Conservation (phyloP, 768 basidiomycete species). For the Agaricus sinodeliciosus region DNA sequence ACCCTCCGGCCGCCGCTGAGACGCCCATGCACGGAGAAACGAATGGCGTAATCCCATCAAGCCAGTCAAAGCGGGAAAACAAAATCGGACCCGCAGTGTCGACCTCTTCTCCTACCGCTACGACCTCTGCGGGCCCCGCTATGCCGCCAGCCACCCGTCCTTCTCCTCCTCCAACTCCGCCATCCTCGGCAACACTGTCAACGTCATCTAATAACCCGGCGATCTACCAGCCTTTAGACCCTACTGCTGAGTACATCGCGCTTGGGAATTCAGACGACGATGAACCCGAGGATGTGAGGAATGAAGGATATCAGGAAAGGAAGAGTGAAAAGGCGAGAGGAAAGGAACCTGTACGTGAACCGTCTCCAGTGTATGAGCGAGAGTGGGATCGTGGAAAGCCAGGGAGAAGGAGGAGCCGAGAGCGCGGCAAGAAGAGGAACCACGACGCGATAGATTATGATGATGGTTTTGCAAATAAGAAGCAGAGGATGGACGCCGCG, state of each 20-base stretch:
- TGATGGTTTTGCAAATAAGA: slow-evolving; percentile 48
- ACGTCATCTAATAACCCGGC: not conserved
- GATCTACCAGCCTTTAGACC: not conserved
- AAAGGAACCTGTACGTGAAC: slow-evolving; percentile 8
- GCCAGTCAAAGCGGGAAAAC: not conserved
- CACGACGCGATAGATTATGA: slow-evolving; percentile 30
- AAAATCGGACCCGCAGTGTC: not conserved
- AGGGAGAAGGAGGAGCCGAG: slow-evolving; percentile 16
- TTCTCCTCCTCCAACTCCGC: not conserved
- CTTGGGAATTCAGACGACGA: slow-evolving; percentile 1
- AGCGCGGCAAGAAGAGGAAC: slow-evolving; percentile 14
- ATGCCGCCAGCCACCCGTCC: not conserved
- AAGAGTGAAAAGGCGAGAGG: slow-evolving; percentile 10
- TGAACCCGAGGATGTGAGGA: not conserved
- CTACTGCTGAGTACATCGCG: slow-evolving; percentile 3
- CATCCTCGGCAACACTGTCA: not conserved
- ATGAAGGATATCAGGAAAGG: not conserved
- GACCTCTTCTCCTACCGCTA: not conserved
- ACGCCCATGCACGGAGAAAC: not conserved
- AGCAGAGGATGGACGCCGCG: slow-evolving; percentile 43
- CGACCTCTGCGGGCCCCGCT: not conserved
- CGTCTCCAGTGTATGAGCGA: slow-evolving; percentile 17
- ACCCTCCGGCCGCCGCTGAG: not conserved
- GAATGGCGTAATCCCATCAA: not conserved
- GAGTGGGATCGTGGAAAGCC: slow-evolving; percentile 35